These are phyloP conservation scores for Cryptococcus wingfieldii DNA, from an alignment of 1,284 basidiomycete genomes.

Conservation along the genomic window DNA sequence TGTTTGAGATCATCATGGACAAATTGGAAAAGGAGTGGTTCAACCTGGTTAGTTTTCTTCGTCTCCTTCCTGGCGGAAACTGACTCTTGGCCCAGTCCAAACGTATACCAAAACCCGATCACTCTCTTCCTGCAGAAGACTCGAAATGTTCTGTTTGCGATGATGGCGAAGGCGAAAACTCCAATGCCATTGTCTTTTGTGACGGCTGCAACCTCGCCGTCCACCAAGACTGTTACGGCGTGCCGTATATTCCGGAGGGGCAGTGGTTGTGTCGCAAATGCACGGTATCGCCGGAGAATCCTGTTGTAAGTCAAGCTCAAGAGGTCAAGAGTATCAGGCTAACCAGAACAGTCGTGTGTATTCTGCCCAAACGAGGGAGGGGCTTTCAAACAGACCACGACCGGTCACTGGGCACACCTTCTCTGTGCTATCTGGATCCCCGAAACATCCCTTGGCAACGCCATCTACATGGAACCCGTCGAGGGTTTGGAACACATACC, in stretches of 20 bases:
- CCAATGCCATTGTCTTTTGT: conserved; percentile 98
- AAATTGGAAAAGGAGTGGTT: conserved; percentile 99
- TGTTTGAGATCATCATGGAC: conserved; percentile 96
- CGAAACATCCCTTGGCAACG: conserved; percentile 88
- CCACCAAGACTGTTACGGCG: conserved; percentile 99
- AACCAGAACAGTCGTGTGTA: conserved; percentile 66
- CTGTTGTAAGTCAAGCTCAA: conserved; percentile 63
- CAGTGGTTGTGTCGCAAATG: conserved; percentile 99
- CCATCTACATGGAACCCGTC: conserved; percentile 98
- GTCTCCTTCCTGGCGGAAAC: neutral
- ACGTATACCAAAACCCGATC: conserved; percentile 78
- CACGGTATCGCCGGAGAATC: conserved; percentile 93
- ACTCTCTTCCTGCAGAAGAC: conserved; percentile 76
- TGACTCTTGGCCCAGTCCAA: conserved; percentile 62
- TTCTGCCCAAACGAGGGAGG: conserved; percentile 95
- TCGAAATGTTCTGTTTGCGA: conserved; percentile 96
- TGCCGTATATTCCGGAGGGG: conserved; percentile 98
- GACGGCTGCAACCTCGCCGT: conserved; percentile 99
- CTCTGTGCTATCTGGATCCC: conserved; percentile 98
- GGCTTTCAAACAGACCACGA: conserved; percentile 95
- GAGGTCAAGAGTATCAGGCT: neutral
- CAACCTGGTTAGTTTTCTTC: conserved; percentile 63
- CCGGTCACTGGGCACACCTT: conserved; percentile 92
- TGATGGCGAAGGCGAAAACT: conserved; percentile 97
- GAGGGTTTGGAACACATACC: conserved; percentile 83